phyloP scores from a whole-genome alignment of 225 moss, liverwort and hornwort genomes.

The Ulota crispa region DNA sequence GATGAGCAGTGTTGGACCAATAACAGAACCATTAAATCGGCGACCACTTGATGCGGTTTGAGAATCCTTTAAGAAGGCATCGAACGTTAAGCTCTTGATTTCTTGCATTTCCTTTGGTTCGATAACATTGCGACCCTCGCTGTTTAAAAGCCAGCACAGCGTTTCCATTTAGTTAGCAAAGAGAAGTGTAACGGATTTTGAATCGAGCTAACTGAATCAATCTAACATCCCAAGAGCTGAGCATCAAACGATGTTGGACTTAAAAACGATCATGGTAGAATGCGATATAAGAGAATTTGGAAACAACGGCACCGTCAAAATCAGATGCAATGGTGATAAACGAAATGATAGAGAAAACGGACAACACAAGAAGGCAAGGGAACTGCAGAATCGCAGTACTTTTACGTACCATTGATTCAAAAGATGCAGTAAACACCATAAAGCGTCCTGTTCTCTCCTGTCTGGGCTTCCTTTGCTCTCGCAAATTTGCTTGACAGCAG shows the following conservation, averaged over 20 bases:
- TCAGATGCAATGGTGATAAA: background rate
- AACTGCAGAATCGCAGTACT: constrained; percentile 10
- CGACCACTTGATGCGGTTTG: constrained; percentile 13
- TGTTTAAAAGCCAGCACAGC: constrained; percentile 31
- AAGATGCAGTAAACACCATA: constrained; percentile 57
- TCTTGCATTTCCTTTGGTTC: constrained; percentile 38
- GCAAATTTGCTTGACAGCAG: constrained; percentile 42
- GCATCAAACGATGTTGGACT: constrained; percentile 8
- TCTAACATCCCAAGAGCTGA: background rate
- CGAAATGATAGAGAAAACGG: constrained; percentile 2
- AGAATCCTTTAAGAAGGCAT: constrained; percentile 31
- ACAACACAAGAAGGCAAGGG: background rate
- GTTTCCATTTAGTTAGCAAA: background rate
- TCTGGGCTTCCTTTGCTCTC: constrained; percentile 38
- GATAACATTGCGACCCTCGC: constrained; percentile 35
- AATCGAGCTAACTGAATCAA: constrained; percentile 10
- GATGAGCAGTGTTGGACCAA: constrained; percentile 39
- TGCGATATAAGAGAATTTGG: background rate
- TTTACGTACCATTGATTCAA: constrained; percentile 46
- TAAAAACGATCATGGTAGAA: background rate
- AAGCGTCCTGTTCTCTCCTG: constrained; percentile 28
- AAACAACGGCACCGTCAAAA: background rate
- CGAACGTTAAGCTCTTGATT: constrained; percentile 40
- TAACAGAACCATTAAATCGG: constrained; percentile 28
- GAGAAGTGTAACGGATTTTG: constrained; percentile 4